Percentiles rank a stretch among this genome's conserved stretches.
Conservation (phyloP, 140 eudicot genomes). For the Cichorium intybus region DNA sequence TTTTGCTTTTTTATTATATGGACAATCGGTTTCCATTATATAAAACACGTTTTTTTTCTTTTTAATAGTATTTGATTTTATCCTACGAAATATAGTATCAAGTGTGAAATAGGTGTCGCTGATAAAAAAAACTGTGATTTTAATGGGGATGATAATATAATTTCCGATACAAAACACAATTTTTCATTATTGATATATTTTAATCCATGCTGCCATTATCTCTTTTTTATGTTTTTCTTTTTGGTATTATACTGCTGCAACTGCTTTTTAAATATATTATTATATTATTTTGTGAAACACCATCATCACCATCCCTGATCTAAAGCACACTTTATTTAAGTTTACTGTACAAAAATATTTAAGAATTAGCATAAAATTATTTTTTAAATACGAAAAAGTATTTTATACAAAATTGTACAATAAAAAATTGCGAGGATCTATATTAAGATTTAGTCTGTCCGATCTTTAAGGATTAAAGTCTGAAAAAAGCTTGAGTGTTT, state of each 20-base stretch:
- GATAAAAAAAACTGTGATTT: no score
- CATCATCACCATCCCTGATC: constrained; percentile 32
- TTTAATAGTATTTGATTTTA: no score
- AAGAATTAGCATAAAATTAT: not conserved
- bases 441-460: constrained; percentile 30
- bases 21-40: no score
- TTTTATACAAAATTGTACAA: not conserved
- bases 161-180: not conserved
- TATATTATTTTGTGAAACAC: constrained; percentile 21
- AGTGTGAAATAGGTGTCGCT: no score
- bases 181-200: not conserved
- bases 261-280: constrained; percentile 1
- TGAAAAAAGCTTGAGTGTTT: constrained; percentile 15
- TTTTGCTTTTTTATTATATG: no score
- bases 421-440: constrained; percentile 26
- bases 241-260: constrained; percentile 6
- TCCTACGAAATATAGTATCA: no score
- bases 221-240: constrained; percentile 1
- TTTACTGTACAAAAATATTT: constrained; percentile 14
- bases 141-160: not conserved
- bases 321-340: constrained; percentile 24
- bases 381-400: not conserved
- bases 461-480: constrained; percentile 31
- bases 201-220: not conserved
- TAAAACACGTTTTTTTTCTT: no score